Base-by-base conservation (phyloP, 148 eudicot species). In the Spergularia bocconei region DNA sequence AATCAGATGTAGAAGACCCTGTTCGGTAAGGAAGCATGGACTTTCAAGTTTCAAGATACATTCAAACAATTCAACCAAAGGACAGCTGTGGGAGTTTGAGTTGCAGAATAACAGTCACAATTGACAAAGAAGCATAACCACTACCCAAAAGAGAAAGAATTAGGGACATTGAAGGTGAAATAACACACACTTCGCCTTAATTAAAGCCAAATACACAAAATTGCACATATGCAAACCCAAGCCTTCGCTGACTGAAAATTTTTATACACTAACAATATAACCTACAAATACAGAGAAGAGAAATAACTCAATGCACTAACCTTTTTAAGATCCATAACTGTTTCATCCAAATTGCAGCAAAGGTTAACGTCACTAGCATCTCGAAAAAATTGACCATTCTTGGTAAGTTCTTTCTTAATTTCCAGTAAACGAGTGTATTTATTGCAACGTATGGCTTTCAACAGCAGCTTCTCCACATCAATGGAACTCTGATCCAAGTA, bases 371-470 rank as follows among this genome's bases (percentile, higher is more conserved):
- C 99, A 70, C 88, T 87, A 41, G 77, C 75, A 70, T 77, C 84
- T 79, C 80, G 81, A 88, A 79, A 88, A 63, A 87, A 85, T 81
- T 91, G 89, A 66, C 86, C 79, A 80, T 89, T 92, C 74, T 89
- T 86, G 54, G 71, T 80, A 68, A 96, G 90, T 69, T 91, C 98
- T 83, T 91, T 96, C 77, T 78, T 87, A 70, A 92, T 89, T 81
- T 96, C 94, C 76, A 96, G 89, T 76, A 96, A 82, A 54, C 99
- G 94, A 59, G 99, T 96, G 81, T 91, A 96, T 80, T 89, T 83
- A 69, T 91, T 91, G 81, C 98, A 90, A 72, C 86, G 84, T 76
- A 96, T 96, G 68, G 94, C 96, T 83, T 88, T 89, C 17, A 92
- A 80, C 36, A 96, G 88, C 83, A 96, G 78, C 77, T 88, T 84